Percentiles rank a stretch among this genome's conserved stretches.
Conservation (phyloP, 2,329 filamentous ascomycete genomes). For the Dactylonectria macrodidyma region DNA sequence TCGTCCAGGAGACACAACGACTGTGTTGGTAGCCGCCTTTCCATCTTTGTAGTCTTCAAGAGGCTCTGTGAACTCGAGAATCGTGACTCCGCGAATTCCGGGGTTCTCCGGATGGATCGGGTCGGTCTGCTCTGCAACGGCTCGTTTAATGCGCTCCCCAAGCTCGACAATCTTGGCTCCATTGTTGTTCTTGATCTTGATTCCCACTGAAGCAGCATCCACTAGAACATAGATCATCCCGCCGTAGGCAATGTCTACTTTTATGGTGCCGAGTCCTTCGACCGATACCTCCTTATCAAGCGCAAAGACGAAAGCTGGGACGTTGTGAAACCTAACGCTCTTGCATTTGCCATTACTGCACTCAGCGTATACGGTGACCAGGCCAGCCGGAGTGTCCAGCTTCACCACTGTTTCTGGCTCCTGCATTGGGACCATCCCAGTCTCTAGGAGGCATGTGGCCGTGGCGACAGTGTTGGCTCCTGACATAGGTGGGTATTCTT, state of each 20-base stretch:
- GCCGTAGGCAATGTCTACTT: constrained; percentile 36
- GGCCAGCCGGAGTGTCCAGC: constrained; percentile 35
- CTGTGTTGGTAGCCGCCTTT: constrained; percentile 50
- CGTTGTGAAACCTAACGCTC: constrained; percentile 37
- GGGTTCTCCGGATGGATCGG: constrained; percentile 34
- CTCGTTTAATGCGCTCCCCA: constrained; percentile 37
- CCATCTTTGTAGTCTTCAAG: constrained; percentile 4
- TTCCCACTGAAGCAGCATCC: constrained; percentile 30
- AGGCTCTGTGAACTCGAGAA: constrained; percentile 38
- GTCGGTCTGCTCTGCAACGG: constrained; percentile 26
- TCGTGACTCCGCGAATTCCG: constrained; percentile 29
- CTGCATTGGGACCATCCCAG: constrained; percentile 37
- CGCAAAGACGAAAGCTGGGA: constrained; percentile 39
- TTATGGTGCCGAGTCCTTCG: constrained; percentile 24
- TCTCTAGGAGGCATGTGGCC: constrained; percentile 33
- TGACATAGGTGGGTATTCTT: constrained; percentile 40
- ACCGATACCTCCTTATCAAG: constrained; percentile 32
- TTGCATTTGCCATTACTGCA: constrained; percentile 41
- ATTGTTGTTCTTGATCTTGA: constrained; percentile 30
- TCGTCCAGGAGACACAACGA: constrained; percentile 59
- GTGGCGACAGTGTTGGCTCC: constrained; percentile 38
- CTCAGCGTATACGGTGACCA: constrained; percentile 34
- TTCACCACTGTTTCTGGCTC: constrained; percentile 36
- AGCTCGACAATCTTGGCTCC: constrained; percentile 33
- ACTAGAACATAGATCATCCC: constrained; percentile 41